These are phyloP conservation scores for Ophiostoma sp. DNA, from an alignment of 2,329 filamentous ascomycete genomes.

Conservation along the genomic window DNA sequence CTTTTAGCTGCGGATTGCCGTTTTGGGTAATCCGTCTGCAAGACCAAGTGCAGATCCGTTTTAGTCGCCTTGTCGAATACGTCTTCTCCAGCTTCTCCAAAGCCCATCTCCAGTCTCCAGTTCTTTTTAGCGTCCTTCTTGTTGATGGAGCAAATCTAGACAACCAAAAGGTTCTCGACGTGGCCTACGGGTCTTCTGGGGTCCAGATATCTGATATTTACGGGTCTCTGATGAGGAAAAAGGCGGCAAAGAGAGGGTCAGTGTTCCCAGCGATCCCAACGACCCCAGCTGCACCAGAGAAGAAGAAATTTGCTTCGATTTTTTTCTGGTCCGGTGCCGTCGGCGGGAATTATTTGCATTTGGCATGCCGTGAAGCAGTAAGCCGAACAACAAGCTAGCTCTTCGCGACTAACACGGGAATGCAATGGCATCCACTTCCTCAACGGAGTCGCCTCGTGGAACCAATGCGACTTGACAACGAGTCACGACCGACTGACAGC, in stretches of 20 bases:
- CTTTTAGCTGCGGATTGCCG: conserved; percentile 15
- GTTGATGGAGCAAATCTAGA: neutral
- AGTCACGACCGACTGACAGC: neutral
- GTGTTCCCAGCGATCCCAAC: neutral
- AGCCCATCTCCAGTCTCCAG: conserved; percentile 4
- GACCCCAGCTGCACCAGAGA: neutral
- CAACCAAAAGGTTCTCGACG: conserved; percentile 12
- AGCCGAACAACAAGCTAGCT: neutral
- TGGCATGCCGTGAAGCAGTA: neutral
- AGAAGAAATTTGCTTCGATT: neutral
- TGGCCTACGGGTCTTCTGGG: neutral
- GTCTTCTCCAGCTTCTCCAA: conserved; percentile 17
- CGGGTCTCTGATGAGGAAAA: neutral
- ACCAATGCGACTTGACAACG: neutral
- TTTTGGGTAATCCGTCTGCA: conserved; percentile 18
- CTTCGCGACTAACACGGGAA: neutral
- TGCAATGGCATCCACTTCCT: neutral
- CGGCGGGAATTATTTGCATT: neutral
- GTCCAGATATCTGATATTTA: neutral
- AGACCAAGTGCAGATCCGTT: conserved; percentile 4
- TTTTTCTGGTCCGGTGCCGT: neutral
- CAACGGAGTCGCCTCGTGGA: neutral
- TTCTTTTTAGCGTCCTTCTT: conserved; percentile 5
- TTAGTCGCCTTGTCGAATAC: neutral
- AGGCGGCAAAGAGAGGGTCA: neutral